Conservation (phyloP, 257 asterid genomes). For the Coffea eugenioides region DNA sequence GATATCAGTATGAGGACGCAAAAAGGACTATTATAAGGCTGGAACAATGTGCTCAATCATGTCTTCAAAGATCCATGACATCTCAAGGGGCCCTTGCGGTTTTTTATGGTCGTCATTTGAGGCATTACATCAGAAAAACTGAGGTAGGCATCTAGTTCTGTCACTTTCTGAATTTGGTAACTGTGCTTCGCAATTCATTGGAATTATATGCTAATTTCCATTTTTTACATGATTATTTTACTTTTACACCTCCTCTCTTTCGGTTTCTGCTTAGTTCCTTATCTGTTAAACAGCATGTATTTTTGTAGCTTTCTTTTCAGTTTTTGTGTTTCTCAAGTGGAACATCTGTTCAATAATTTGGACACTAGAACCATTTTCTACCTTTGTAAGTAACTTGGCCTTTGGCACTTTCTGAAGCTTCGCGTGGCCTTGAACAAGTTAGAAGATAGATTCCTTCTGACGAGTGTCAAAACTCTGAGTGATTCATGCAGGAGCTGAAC, state of each 20-base stretch:
- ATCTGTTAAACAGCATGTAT: neutral
- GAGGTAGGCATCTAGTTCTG: conserved; percentile 50
- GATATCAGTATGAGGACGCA: conserved; percentile 63
- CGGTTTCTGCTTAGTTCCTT: neutral
- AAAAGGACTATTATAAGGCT: conserved; percentile 78
- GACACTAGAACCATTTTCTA: too few relatives aligned
- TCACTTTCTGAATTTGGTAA: conserved; percentile 18
- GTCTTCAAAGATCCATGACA: conserved; percentile 66
- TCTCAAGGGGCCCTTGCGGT: conserved; percentile 77
- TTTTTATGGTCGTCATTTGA: conserved; percentile 79
- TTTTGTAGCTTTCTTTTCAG: too few relatives aligned
- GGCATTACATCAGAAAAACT: conserved; percentile 68
- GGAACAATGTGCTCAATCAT: conserved; percentile 75
- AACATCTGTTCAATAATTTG: neutral
- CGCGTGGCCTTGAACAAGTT: neutral
- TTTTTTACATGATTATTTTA: neutral
- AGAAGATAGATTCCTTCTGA: neutral
- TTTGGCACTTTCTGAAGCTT: neutral
- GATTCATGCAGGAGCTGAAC: neutral
- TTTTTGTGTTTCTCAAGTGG: neutral
- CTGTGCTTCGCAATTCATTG: conserved; percentile 1
- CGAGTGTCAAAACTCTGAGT: neutral
- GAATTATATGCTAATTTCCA: conserved; percentile 4
- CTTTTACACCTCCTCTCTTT: neutral
- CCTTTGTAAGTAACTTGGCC: neutral